These are phyloP conservation scores for Dothidotthia symphoricarpi DNA, from an alignment of 2,329 filamentous ascomycete genomes.

Conservation along the genomic window DNA sequence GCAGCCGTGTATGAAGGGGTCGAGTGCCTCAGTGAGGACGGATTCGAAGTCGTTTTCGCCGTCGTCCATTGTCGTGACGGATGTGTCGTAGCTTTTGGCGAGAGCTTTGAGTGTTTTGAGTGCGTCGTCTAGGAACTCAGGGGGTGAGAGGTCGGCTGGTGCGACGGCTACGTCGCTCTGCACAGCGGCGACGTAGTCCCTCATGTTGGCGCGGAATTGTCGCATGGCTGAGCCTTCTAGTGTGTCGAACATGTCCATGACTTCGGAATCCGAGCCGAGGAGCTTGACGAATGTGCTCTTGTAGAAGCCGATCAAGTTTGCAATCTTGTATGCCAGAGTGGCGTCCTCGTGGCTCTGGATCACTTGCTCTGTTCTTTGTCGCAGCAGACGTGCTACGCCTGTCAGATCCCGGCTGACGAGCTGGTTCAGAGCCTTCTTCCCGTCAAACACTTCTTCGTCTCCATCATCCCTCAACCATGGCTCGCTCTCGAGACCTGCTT, in stretches of 20 bases:
- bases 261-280: slow-evolving; percentile 64
- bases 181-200: slow-evolving; percentile 73
- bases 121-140: slow-evolving; percentile 76
- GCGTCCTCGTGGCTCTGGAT: slow-evolving; percentile 90
- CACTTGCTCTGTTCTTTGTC: slow-evolving; percentile 85
- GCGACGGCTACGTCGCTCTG: slow-evolving; percentile 70
- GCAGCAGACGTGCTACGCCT: slow-evolving; percentile 78
- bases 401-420: slow-evolving; percentile 83
- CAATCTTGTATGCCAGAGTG: slow-evolving; percentile 82
- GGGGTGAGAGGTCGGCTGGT: slow-evolving; percentile 71
- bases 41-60: slow-evolving; percentile 69
- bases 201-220: slow-evolving; percentile 78
- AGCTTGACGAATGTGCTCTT: slow-evolving; percentile 78
- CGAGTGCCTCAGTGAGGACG: slow-evolving; percentile 74
- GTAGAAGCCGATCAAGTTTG: slow-evolving; percentile 89
- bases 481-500: slow-evolving; percentile 76
- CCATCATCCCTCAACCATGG: slow-evolving; percentile 69
- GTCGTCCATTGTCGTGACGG: slow-evolving; percentile 58
- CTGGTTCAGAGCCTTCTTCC: slow-evolving; percentile 75
- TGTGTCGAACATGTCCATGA: slow-evolving; percentile 66
- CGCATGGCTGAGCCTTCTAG: slow-evolving; percentile 75
- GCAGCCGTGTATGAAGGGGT: slow-evolving; percentile 80
- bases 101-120: slow-evolving; percentile 74
- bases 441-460: slow-evolving; percentile 65
- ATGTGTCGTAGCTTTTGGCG: slow-evolving; percentile 84